A percentile compares a stretch with the other conserved stretches of the same genome.
phyloP scores from a whole-genome alignment of 495 filamentous ascomycete genomes.

The Parmelia sp. region DNA sequence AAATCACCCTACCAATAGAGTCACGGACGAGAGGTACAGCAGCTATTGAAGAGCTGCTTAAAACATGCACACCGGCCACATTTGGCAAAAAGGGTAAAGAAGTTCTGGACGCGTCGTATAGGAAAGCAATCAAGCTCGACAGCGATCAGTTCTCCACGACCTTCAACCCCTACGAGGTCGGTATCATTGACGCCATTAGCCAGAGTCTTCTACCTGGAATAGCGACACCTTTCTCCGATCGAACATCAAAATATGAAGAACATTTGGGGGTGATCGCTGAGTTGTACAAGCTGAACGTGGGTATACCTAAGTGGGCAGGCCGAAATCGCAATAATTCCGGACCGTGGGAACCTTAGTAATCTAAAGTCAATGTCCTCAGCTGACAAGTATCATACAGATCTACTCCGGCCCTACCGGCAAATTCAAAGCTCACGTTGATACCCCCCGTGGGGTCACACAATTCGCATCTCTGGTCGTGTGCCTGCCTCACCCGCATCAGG shows the following conservation, averaged over 20 bases:
- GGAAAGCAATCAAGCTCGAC: conserved; percentile 48
- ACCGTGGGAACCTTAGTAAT: too few relatives aligned
- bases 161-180: conserved; percentile 48
- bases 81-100: conserved; percentile 29
- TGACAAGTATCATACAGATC: too few relatives aligned
- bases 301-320: too few relatives aligned
- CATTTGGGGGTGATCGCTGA: conserved; percentile 36
- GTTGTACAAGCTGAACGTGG: conserved; percentile 53
- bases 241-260: neutral
- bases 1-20: neutral
- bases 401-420: conserved; percentile 48
- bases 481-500: conserved; percentile 41
- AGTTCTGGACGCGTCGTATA: conserved; percentile 44
- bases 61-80: conserved; percentile 7
- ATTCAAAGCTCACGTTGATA: conserved; percentile 53
- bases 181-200: conserved; percentile 45
- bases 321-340: neutral
- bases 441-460: conserved; percentile 41
- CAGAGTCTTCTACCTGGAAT: conserved; percentile 43
- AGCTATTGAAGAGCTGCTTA: neutral
- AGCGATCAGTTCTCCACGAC: conserved; percentile 37
- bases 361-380: too few relatives aligned
- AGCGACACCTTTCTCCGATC: conserved; percentile 8
- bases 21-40: neutral
- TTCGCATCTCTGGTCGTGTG: conserved; percentile 53